These are phyloP conservation scores for Dichotomopilus funicola DNA, from an alignment of 2,329 filamentous ascomycete species.

Conservation along the genomic window DNA sequence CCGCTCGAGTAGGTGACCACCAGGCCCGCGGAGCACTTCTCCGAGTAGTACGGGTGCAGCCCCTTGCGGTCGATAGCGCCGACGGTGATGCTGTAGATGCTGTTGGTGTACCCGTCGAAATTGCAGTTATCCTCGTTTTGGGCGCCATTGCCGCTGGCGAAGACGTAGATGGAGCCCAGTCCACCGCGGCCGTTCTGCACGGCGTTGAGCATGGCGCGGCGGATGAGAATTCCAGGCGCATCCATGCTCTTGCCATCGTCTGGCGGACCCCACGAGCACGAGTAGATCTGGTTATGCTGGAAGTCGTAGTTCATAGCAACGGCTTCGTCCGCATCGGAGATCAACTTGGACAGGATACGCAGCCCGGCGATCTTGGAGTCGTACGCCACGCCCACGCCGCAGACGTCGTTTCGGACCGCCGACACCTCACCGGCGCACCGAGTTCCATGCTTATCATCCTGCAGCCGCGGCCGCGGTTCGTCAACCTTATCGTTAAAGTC, in stretches of 20 bases:
- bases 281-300: conserved; percentile 92
- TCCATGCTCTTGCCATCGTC: conserved; percentile 95
- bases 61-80: conserved; percentile 85
- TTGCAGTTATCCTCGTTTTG: conserved; percentile 90
- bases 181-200: conserved; percentile 80
- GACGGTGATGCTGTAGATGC: conserved; percentile 96
- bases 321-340: conserved; percentile 88
- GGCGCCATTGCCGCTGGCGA: conserved; percentile 93
- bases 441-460: conserved; percentile 85
- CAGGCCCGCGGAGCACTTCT: conserved; percentile 89
- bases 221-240: conserved; percentile 80
- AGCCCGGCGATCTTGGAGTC: conserved; percentile 85
- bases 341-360: conserved; percentile 84
- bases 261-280: conserved; percentile 95
- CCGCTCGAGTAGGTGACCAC: conserved; percentile 97
- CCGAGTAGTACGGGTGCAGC: conserved; percentile 90
- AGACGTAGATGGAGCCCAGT: conserved; percentile 88
- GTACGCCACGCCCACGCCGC: conserved; percentile 93
- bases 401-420: conserved; percentile 86
- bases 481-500: conserved; percentile 86
- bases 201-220: conserved; percentile 83
- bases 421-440: conserved; percentile 91
- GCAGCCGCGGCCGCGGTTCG: conserved; percentile 74
- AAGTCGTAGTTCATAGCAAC: conserved; percentile 87
- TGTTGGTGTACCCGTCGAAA: conserved; percentile 98